Conservation (phyloP, 1,284 basidiomycete species). For the Meira miltonrushii region DNA sequence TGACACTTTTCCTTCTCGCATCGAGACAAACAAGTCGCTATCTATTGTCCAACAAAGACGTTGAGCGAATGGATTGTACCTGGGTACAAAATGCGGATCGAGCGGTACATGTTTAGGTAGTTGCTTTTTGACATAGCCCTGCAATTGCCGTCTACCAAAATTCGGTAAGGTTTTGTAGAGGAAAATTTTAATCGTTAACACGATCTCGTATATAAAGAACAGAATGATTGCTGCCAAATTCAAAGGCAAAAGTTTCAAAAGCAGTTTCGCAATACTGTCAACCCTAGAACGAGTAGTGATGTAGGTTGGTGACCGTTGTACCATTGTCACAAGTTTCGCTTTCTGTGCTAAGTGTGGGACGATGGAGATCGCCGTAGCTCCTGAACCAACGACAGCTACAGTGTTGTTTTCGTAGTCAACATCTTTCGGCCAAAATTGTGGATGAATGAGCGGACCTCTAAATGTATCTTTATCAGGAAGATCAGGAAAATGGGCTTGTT, state of each 20-base stretch:
- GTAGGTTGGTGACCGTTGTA: conserved; percentile 46
- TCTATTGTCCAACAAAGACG: conserved; percentile 49
- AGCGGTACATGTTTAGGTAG: conserved; percentile 40
- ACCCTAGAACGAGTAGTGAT: not conserved
- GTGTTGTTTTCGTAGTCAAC: conserved; percentile 43
- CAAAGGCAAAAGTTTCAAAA: no score
- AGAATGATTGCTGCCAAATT: no score
- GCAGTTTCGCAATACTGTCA: no score
- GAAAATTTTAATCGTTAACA: conserved; percentile 42
- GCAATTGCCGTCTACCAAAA: conserved; percentile 26
- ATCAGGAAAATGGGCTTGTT: conserved; percentile 31
- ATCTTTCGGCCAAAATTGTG: conserved; percentile 35
- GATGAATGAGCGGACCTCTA: conserved; percentile 45
- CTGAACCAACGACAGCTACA: conserved; percentile 46
- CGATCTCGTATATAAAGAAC: conserved; percentile 11
- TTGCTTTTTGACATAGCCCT: conserved; percentile 23
- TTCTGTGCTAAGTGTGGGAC: conserved; percentile 33
- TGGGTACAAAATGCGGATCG: conserved; percentile 51
- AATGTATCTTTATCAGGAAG: conserved; percentile 43
- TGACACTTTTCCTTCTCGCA: conserved; percentile 43
- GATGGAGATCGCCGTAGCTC: conserved; percentile 48
- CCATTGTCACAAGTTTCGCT: conserved; percentile 39
- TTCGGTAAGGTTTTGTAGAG: conserved; percentile 45
- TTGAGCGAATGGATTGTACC: conserved; percentile 53
- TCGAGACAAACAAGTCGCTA: conserved; percentile 48